Evolutionary conservation across 2,329 filamentous ascomycete genomes (phyloP).

Genomic region (Scopulariopsis brevicaulis): DNA sequence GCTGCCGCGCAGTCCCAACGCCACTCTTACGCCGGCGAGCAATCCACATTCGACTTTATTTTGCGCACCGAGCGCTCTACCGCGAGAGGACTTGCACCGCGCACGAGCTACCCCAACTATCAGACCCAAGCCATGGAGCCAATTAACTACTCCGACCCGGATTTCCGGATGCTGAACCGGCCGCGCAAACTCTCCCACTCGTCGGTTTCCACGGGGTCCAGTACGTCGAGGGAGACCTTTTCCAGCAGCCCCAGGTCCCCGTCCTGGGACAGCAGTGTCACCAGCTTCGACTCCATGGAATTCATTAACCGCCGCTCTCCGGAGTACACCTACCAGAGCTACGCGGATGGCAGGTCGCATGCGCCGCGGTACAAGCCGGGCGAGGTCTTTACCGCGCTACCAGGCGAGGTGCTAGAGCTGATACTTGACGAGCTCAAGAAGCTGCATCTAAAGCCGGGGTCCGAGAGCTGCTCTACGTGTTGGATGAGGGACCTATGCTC

Average conservation of each 20-base stretch:
- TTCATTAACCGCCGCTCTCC: slow-evolving; percentile 12
- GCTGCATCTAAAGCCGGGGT: slow-evolving; percentile 33
- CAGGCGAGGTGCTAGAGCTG: slow-evolving; percentile 45
- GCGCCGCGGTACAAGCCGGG: slow-evolving; percentile 28
- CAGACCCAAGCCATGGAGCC: slow-evolving; percentile 1
- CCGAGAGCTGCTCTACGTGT: slow-evolving; percentile 49
- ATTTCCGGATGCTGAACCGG: slow-evolving; percentile 17
- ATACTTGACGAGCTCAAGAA: slow-evolving; percentile 42
- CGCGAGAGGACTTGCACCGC: slow-evolving; percentile 1
- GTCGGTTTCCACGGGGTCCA: slow-evolving; percentile 13
- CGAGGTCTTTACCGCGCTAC: slow-evolving; percentile 42
- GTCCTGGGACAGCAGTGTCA: slow-evolving; percentile 22
- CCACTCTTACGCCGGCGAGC: background rate
- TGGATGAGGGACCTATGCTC: slow-evolving; percentile 51
- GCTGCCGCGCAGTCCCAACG: background rate
- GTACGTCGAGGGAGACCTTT: slow-evolving; percentile 17
- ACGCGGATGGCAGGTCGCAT: slow-evolving; percentile 18
- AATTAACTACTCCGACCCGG: slow-evolving; percentile 4
- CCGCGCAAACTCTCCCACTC: slow-evolving; percentile 23
- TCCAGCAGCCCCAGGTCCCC: slow-evolving; percentile 14
- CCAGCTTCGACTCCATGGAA: slow-evolving; percentile 28
- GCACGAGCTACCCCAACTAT: background rate
- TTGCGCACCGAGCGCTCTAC: slow-evolving; percentile 1
- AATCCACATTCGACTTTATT: slow-evolving; percentile 4
- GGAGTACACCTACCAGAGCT: slow-evolving; percentile 10